Conservation (phyloP, 768 basidiomycete genomes). For the Pleurotus sapidus region DNA sequence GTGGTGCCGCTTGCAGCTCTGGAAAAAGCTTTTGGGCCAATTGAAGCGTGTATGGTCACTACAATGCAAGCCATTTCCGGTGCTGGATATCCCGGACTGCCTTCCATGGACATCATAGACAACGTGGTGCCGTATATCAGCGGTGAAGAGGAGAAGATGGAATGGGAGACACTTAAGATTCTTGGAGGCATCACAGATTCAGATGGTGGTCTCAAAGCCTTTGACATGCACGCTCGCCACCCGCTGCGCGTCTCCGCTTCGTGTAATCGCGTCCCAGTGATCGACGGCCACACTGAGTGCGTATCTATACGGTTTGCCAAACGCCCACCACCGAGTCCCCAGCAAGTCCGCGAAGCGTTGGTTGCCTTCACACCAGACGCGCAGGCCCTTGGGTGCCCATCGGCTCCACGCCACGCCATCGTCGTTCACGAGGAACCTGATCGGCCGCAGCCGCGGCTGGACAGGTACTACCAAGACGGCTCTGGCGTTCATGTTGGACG, state of each 20-base stretch:
- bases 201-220: slow-evolving; percentile 54
- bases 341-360: slow-evolving; percentile 85
- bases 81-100: slow-evolving; percentile 94
- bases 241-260: slow-evolving; percentile 89
- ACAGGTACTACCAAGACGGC: slow-evolving; percentile 86
- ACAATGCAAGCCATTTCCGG: slow-evolving; percentile 99
- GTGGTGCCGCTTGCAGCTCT: slow-evolving; percentile 91
- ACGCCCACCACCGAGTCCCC: slow-evolving; percentile 79
- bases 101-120: slow-evolving; percentile 88
- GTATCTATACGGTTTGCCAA: slow-evolving; percentile 83
- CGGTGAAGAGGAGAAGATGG: slow-evolving; percentile 97
- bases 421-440: slow-evolving; percentile 92
- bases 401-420: slow-evolving; percentile 80
- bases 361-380: slow-evolving; percentile 72
- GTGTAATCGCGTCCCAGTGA: slow-evolving; percentile 93
- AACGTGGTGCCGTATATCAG: slow-evolving; percentile 94
- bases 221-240: slow-evolving; percentile 81
- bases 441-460: slow-evolving; percentile 91
- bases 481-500: slow-evolving; percentile 90
- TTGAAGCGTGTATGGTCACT: slow-evolving; percentile 87
- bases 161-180: slow-evolving; percentile 98
- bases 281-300: slow-evolving; percentile 92
- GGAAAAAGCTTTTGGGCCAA: slow-evolving; percentile 89
- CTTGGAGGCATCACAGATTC: slow-evolving; percentile 73
- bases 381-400: slow-evolving; percentile 74